Evolutionary conservation across 2,329 filamentous ascomycete genomes (phyloP).

Genomic region (Knufia petricola): DNA sequence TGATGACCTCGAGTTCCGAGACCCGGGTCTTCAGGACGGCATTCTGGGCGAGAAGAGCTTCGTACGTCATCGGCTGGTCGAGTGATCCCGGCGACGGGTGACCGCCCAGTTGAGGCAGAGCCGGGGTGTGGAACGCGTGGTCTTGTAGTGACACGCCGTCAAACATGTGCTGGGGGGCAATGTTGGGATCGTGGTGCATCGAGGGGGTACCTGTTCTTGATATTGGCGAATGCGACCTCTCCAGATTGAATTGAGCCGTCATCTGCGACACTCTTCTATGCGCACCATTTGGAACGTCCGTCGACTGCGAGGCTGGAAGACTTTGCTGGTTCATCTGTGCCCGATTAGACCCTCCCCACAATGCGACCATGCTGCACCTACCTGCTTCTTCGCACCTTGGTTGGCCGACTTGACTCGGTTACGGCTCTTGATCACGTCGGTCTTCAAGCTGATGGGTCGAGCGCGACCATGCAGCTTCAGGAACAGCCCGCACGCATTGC

Average conservation of each 20-base stretch:
- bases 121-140: constrained; percentile 56
- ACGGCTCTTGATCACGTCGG: constrained; percentile 98
- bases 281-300: constrained; percentile 46
- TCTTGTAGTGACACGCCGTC: constrained; percentile 60
- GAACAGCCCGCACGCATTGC: constrained; percentile 96
- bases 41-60: constrained; percentile 68
- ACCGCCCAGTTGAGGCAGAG: constrained; percentile 40
- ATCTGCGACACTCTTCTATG: constrained; percentile 62
- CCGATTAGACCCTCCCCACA: constrained; percentile 2
- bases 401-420: constrained; percentile 90
- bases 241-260: constrained; percentile 59
- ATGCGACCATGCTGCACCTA: constrained; percentile 32
- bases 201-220: constrained; percentile 71
- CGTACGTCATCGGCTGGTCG: constrained; percentile 63
- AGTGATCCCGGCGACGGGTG: constrained; percentile 53
- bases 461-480: constrained; percentile 91
- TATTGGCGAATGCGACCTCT: constrained; percentile 67
- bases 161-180: constrained; percentile 69
- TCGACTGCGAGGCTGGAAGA: constrained; percentile 45
- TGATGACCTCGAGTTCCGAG: constrained; percentile 91
- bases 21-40: constrained; percentile 88
- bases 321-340: constrained; percentile 47
- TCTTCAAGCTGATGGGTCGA: constrained; percentile 92
- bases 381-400: constrained; percentile 75
- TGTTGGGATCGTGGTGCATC: constrained; percentile 57